A percentile compares a stretch with the other conserved stretches of the same genome.
Evolutionary conservation across 78 protist genomes (phyloP).

Genomic region (Dictyostelium brefeldianum): DNA sequence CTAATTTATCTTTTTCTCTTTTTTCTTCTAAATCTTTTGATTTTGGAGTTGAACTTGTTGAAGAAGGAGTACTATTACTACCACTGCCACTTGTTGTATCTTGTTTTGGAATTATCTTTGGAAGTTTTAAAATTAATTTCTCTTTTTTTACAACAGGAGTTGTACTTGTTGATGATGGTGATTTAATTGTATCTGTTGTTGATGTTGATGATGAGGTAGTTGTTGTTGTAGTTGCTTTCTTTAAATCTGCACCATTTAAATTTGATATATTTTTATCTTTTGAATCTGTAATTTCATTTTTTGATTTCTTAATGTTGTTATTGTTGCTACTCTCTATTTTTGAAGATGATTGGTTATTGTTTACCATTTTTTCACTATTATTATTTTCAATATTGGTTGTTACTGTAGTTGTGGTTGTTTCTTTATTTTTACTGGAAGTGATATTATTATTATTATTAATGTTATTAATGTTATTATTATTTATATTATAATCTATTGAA

Average conservation of each 20-base stretch:
- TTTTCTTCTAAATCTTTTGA: constrained; percentile 12
- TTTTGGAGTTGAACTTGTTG: constrained; percentile 2
- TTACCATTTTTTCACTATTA: too few species aligned
- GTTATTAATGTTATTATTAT: neutral
- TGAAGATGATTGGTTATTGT: neutral
- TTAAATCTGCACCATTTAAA: constrained; percentile 2
- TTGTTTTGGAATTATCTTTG: neutral
- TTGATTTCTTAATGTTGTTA: too few species aligned
- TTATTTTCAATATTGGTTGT: neutral
- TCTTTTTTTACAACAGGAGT: constrained; percentile 8
- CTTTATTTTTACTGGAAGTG: neutral
- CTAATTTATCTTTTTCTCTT: neutral
- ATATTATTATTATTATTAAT: neutral
- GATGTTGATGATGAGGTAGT: neutral
- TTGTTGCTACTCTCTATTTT: neutral
- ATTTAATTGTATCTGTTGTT: neutral
- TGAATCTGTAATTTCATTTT: too few species aligned
- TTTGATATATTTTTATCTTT: neutral
- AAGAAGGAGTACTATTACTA: neutral
- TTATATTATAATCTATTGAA: neutral
- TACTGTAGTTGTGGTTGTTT: neutral
- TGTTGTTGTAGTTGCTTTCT: neutral
- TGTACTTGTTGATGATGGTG: constrained; percentile 3
- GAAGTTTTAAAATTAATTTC: constrained; percentile 15
- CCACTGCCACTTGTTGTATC: neutral